Percentiles rank a stretch among this genome's conserved stretches.
phyloP scores from a whole-genome alignment of 345 rosid species.

The Camelina sativa region DNA sequence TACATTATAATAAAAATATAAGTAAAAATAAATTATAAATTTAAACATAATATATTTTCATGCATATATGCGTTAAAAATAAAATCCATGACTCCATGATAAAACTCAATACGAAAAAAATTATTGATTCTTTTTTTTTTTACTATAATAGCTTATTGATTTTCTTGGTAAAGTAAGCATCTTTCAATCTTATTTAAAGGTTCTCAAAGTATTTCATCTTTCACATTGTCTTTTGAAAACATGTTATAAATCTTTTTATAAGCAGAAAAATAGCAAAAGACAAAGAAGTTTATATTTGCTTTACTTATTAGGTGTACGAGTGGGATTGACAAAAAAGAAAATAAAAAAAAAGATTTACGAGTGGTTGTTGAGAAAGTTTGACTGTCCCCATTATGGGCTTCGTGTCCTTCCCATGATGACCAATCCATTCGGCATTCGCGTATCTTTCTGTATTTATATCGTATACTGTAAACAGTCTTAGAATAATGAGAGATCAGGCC shows the following conservation, averaged over 20 bases:
- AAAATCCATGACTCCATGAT: not conserved
- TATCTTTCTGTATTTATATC: not conserved
- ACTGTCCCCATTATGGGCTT: slow-evolving; percentile 33
- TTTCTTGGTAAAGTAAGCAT: slow-evolving; percentile 37
- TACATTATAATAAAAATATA: no score
- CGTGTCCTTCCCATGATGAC: slow-evolving; percentile 10
- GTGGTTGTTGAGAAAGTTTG: slow-evolving; percentile 36
- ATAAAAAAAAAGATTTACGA: not conserved
- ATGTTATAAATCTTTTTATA: not conserved
- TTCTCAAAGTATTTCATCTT: slow-evolving; percentile 9
- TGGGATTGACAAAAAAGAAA: no score
- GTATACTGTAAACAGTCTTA: not conserved
- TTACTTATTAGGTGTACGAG: slow-evolving; percentile 6
- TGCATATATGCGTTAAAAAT: no score
- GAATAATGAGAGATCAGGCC: not conserved
- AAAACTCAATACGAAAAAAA: not conserved
- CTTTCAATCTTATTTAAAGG: slow-evolving; percentile 19
- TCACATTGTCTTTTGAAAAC: not conserved
- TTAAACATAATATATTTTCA: no score
- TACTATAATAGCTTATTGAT: not conserved
- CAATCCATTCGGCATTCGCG: not conserved
- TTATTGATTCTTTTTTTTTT: slow-evolving; percentile 10
- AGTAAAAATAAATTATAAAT: no score
- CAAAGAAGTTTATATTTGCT: slow-evolving; percentile 22
- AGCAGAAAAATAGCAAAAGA: not conserved